Percentiles rank a stretch among this genome's conserved stretches.
Evolutionary conservation across 75 land plant genomes (phyloP).

Genomic region (Ceratopteris richardii): DNA sequence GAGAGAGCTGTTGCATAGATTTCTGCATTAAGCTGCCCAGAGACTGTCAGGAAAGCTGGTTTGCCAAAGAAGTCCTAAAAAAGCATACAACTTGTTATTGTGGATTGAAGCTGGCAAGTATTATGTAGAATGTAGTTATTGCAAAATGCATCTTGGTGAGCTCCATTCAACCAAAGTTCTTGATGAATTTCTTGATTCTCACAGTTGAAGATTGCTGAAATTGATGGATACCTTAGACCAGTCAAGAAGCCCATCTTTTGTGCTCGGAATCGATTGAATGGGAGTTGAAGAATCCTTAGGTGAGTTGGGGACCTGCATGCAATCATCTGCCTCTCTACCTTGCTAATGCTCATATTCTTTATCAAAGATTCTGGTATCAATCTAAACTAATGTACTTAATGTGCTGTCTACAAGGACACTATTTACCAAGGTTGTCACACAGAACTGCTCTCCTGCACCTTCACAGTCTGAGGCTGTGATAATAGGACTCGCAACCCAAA

Average conservation of each 20-base stretch:
- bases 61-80: constrained; percentile 92
- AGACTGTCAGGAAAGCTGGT: constrained; percentile 94
- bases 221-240: constrained; percentile 69
- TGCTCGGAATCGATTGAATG: constrained; percentile 52
- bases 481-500: constrained; percentile 95
- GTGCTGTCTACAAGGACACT: not conserved
- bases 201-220: no score
- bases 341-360: no score
- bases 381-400: not conserved
- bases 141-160: no score
- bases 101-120: no score
- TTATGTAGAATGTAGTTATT: no score
- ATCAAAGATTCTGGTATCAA: not conserved
- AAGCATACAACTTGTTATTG: not conserved
- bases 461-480: constrained; percentile 98
- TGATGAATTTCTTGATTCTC: no score
- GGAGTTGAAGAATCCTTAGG: constrained; percentile 38
- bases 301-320: constrained; percentile 58
- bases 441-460: constrained; percentile 98
- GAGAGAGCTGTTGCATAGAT: constrained; percentile 85
- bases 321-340: no score
- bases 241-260: constrained; percentile 72
- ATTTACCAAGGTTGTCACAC: constrained; percentile 93
- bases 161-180: no score
- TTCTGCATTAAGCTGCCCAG: constrained; percentile 99